These are phyloP conservation scores for Aspergillus olivimuriae DNA, from an alignment of 495 filamentous ascomycete species.

Conservation along the genomic window DNA sequence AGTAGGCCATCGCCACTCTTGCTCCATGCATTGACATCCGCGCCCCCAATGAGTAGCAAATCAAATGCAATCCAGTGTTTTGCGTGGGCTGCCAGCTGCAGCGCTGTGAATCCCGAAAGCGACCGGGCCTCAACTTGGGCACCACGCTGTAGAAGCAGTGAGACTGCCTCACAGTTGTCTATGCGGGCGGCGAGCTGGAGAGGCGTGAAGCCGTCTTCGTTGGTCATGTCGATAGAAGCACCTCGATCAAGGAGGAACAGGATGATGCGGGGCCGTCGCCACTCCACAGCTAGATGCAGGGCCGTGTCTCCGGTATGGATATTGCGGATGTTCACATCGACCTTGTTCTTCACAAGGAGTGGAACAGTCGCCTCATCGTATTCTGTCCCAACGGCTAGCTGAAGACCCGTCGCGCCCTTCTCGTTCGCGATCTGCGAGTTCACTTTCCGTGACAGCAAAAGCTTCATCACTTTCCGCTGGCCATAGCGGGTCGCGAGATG, in stretches of 20 bases:
- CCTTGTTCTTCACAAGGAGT: conserved; percentile 18
- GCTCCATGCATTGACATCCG: conserved; percentile 27
- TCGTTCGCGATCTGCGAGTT: conserved; percentile 16
- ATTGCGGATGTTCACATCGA: conserved; percentile 24
- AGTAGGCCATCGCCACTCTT: conserved; percentile 24
- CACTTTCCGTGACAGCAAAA: conserved; percentile 12
- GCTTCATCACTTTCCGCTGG: conserved; percentile 23
- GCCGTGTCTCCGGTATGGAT: conserved; percentile 23
- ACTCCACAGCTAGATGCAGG: conserved; percentile 26
- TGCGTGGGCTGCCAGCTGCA: conserved; percentile 20
- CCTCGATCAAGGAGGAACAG: conserved; percentile 25
- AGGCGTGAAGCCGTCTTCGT: conserved; percentile 21
- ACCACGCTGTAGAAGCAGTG: conserved; percentile 20
- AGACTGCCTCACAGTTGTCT: conserved; percentile 28
- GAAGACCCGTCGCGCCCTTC: conserved; percentile 17
- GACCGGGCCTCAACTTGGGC: conserved; percentile 21
- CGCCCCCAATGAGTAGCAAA: conserved; percentile 24
- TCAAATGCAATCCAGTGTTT: conserved; percentile 29
- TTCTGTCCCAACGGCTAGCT: conserved; percentile 23
- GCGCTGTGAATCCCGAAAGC: conserved; percentile 15
- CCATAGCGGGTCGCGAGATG: conserved; percentile 23
- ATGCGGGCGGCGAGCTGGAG: conserved; percentile 25
- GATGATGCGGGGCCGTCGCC: conserved; percentile 21
- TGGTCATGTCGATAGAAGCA: conserved; percentile 16
- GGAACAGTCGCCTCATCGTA: conserved; percentile 26